Evolutionary conservation across 176 grass and related monocot species (phyloP).

Genomic region (Pontederia paniculata): DNA sequence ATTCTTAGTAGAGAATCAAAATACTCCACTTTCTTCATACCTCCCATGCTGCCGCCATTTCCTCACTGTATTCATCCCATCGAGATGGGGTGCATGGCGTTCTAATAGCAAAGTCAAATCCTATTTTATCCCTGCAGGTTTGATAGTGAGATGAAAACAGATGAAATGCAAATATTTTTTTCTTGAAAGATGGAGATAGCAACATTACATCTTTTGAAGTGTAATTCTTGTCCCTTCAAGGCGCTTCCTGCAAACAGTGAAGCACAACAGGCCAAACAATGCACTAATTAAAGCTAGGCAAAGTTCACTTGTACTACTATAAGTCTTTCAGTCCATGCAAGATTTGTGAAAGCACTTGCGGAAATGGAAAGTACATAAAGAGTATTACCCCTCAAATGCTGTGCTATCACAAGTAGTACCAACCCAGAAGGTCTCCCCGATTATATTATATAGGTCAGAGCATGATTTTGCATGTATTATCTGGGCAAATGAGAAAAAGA

Average conservation of each 20-base stretch:
- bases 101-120: constrained; percentile 93
- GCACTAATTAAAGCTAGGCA: not conserved
- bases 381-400: constrained; percentile 62
- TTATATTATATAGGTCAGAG: constrained; percentile 69
- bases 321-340: not conserved
- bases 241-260: constrained; percentile 64
- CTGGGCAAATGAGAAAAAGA: constrained; percentile 35
- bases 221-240: constrained; percentile 99
- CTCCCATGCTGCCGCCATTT: constrained; percentile 93
- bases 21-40: constrained; percentile 18
- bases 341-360: constrained; percentile 9
- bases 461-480: constrained; percentile 74
- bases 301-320: not conserved
- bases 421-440: constrained; percentile 92
- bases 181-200: constrained; percentile 1
- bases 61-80: constrained; percentile 85
- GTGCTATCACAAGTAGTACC: constrained; percentile 74
- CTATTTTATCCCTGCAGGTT: constrained; percentile 57
- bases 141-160: not conserved
- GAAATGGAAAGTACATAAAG: constrained; percentile 16
- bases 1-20: constrained; percentile 1
- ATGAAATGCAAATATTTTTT: not conserved
- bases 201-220: constrained; percentile 60
- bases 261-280: constrained; percentile 7
- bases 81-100: constrained; percentile 94